Evolutionary conservation across 164 flowering plant genomes (phyloP).

Genomic region (Vitis labrusca): DNA sequence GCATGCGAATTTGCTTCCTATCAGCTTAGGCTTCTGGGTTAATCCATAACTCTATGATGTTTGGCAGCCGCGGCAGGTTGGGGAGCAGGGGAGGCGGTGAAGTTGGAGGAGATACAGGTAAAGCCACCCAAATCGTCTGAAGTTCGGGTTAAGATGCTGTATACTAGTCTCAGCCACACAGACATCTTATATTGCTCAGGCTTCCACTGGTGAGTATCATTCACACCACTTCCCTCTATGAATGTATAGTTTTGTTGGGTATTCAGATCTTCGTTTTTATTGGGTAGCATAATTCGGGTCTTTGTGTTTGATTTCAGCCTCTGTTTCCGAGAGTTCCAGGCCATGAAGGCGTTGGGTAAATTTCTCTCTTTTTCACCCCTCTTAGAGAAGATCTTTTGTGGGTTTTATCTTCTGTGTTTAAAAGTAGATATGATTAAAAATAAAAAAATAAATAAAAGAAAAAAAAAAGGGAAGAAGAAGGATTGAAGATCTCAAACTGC

Average conservation of each 20-base stretch:
- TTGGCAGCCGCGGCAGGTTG: constrained; percentile 36
- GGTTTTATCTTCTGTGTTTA: too few species aligned
- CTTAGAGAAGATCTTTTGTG: too few species aligned
- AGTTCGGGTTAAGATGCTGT: constrained; percentile 51
- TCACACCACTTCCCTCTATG: too few species aligned
- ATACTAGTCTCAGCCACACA: constrained; percentile 50
- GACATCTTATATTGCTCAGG: constrained; percentile 33
- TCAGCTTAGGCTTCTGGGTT: too few species aligned
- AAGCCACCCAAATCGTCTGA: constrained; percentile 43
- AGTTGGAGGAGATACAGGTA: constrained; percentile 24
- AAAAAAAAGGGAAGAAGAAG: too few species aligned
- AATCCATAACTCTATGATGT: too few species aligned
- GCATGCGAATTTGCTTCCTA: too few species aligned
- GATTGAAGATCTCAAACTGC: too few species aligned
- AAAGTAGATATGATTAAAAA: too few species aligned
- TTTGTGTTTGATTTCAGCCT: constrained; percentile 22
- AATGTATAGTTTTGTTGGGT: background rate
- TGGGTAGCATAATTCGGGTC: too few species aligned
- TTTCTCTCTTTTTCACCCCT: too few species aligned
- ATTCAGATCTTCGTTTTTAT: background rate
- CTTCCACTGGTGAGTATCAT: constrained; percentile 8
- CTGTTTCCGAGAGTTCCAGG: constrained; percentile 47
- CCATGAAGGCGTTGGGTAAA: constrained; percentile 61
- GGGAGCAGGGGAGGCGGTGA: constrained; percentile 23
- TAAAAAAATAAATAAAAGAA: too few species aligned